These are phyloP conservation scores for Combretum micranthum DNA, from an alignment of 345 rosid genomes.

Conservation along the genomic window DNA sequence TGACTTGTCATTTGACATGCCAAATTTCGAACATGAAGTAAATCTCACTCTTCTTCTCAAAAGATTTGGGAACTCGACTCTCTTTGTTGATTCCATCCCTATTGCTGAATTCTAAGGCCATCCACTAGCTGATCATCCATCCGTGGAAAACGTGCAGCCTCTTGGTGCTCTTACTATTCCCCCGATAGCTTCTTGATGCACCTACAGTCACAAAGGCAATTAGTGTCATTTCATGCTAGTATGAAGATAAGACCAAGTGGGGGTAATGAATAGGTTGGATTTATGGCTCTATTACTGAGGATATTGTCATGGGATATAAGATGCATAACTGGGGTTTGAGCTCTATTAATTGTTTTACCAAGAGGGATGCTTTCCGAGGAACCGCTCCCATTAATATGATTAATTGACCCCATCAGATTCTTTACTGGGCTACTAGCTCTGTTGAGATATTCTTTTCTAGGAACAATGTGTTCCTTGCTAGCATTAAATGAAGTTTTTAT, in stretches of 20 bases:
- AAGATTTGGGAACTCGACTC: conserved; percentile 21
- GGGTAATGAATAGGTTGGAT: conserved; percentile 19
- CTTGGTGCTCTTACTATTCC: conserved; percentile 19
- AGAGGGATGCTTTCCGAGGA: conserved; percentile 20
- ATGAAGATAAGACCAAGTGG: conserved; percentile 23
- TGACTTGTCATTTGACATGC: conserved; percentile 3
- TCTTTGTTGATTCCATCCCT: conserved; percentile 14
- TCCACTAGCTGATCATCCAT: conserved; percentile 20
- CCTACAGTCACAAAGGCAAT: conserved; percentile 21
- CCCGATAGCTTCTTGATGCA: conserved; percentile 16
- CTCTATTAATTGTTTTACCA: conserved; percentile 17
- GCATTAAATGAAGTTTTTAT: conserved; percentile 19
- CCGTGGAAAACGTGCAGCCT: conserved; percentile 19
- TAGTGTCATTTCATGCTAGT: conserved; percentile 21
- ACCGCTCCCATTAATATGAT: conserved; percentile 22
- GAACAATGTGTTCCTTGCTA: conserved; percentile 20
- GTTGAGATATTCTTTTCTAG: conserved; percentile 24
- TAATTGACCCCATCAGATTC: conserved; percentile 23
- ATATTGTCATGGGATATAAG: too few species aligned
- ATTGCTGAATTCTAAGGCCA: conserved; percentile 19
- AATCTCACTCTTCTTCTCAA: conserved; percentile 8
- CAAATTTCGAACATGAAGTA: conserved; percentile 9
- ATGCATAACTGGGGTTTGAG: conserved; percentile 25
- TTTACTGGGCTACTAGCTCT: conserved; percentile 24
- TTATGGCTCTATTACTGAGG: conserved; percentile 19